Percentiles rank a stretch among this genome's conserved stretches.
Evolutionary conservation across 78 protist species (phyloP).

Genomic region (Dictyostelium capitatum): DNA sequence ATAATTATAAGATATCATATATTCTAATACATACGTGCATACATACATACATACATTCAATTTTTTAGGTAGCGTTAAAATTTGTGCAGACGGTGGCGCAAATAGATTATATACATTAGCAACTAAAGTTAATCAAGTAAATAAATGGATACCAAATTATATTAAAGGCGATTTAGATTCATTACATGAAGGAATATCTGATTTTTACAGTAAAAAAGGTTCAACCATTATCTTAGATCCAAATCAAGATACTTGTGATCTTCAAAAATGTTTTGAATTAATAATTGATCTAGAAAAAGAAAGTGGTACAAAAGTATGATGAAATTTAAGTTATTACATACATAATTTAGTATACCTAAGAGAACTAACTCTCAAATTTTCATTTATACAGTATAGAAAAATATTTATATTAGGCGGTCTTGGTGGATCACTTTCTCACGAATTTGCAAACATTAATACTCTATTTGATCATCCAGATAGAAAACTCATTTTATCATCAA

Average conservation of each 20-base stretch:
- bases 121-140: not conserved
- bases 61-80: slow-evolving; percentile 10
- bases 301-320: slow-evolving; percentile 31
- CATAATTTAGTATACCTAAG: no score
- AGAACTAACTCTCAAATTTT: no score
- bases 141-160: slow-evolving; percentile 46
- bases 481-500: slow-evolving; percentile 24
- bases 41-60: no score
- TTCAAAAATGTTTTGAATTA: slow-evolving; percentile 52
- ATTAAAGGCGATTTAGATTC: slow-evolving; percentile 73
- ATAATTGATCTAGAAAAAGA: slow-evolving; percentile 15
- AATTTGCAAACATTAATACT: slow-evolving; percentile 57
- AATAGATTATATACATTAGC: slow-evolving; percentile 27
- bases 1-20: no score
- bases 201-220: slow-evolving; percentile 46
- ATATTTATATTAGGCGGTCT: slow-evolving; percentile 59
- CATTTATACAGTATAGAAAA: slow-evolving; percentile 40
- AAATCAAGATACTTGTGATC: slow-evolving; percentile 58
- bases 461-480: slow-evolving; percentile 4
- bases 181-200: slow-evolving; percentile 22
- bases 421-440: slow-evolving; percentile 57
- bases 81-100: slow-evolving; percentile 81
- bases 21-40: not conserved
- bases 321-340: not conserved
- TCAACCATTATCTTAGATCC: slow-evolving; percentile 18